Base-by-base conservation (phyloP, 176 grass and related monocot genomes). In the Phoenix roebelenii region DNA sequence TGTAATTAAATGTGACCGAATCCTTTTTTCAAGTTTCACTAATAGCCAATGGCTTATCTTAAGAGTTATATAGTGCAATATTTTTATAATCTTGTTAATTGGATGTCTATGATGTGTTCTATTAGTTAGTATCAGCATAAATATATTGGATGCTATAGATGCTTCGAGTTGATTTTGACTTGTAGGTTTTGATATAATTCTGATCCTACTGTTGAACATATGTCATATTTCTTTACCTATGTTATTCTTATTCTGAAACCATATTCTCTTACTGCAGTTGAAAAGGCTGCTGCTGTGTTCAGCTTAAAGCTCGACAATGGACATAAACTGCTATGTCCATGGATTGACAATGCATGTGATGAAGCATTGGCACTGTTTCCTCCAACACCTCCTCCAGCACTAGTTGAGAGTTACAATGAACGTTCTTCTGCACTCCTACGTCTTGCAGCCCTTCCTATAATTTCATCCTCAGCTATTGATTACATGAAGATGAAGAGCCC, bases 281-380 rank as follows among this genome's bases (percentile, higher is more conserved):
- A 98, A 67, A 98, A 92, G 75, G 87, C 81, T 59, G 93, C 87
- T 63, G 75, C 84, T 67, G 93, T 98, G 66, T 92, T 98, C 66
- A 92, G 87, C 69, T 75, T 98, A 74, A 92, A 98, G 55, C 67
- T 92, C 55, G 87, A 98, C 73, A 81, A n/a, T 78, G 86, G 93
- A 17, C 93, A 98, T 63, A 98, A 91, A 74, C 70, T 92, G 44
- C 82, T 98, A 1, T 98, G 93, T 71, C 93, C 93, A 7, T 98
- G 93, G 93, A 88, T 88, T 61, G 81, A 92, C 52, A 98, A 98
- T 67, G 87, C 85, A 75, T 98, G 93, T 71, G 93, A 98, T 78
- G 93, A 88, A 66, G 76, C 78, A 15, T 73, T 92, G 73, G 81
- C 84, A 53, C 66, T 91, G 68, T 98, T 98, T 76, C 87, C 93